These are phyloP conservation scores for Colletotrichum spaethianum DNA, from an alignment of 2,329 filamentous ascomycete genomes.

Conservation along the genomic window DNA sequence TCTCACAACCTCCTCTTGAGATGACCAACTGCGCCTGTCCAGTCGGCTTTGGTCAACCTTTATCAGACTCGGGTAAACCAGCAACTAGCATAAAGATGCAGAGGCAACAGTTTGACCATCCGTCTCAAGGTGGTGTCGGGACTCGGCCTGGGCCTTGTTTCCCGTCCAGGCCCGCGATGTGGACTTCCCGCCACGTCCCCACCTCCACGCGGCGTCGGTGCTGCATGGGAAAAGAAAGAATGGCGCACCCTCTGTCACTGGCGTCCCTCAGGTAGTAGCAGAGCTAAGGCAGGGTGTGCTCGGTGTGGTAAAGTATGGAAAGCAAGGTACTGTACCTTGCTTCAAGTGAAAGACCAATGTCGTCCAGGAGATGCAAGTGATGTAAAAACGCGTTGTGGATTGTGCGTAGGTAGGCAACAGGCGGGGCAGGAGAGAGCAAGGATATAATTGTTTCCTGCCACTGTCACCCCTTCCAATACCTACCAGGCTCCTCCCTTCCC, in stretches of 20 bases:
- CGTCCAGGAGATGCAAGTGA: neutral
- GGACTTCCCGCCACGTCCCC: constrained; percentile 25
- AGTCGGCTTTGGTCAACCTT: neutral
- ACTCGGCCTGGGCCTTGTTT: constrained; percentile 28
- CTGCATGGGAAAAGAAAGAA: constrained; percentile 30
- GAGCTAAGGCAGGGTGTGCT: constrained; percentile 22
- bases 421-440: neutral
- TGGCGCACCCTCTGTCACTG: constrained; percentile 32
- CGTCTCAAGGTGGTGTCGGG: constrained; percentile 4
- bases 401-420: neutral
- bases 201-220: constrained; percentile 33
- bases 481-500: constrained; percentile 13
- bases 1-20: neutral
- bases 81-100: constrained; percentile 15
- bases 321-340: constrained; percentile 4
- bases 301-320: neutral
- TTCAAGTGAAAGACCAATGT: neutral
- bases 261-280: constrained; percentile 16
- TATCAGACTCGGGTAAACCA: neutral
- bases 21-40: neutral
- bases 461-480: constrained; percentile 10
- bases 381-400: neutral
- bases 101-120: constrained; percentile 5
- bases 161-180: neutral
- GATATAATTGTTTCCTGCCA: constrained; percentile 21